Conservation (phyloP, 1,139 yeast genomes). For the Sugiyamaella novakii region DNA sequence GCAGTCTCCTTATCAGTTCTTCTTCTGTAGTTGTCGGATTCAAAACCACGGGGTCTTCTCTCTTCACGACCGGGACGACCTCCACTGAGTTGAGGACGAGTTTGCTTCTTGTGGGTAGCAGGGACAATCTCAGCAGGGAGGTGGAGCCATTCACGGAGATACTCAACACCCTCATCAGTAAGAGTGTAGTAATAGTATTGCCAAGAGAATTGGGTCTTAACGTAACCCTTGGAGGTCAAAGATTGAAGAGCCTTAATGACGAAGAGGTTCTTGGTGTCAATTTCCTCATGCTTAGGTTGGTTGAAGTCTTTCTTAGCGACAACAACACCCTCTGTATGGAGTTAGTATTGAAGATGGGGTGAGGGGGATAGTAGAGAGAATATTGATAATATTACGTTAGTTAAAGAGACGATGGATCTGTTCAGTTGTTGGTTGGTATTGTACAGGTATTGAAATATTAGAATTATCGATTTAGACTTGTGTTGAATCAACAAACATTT, state of each 20-base stretch:
- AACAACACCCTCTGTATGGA: constrained; percentile 85
- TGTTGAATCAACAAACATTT: neutral
- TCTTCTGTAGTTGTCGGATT: constrained; percentile 50
- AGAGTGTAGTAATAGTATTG: constrained; percentile 99
- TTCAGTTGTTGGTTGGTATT: no score
- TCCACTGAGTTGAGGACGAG: constrained; percentile 69
- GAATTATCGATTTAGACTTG: no score
- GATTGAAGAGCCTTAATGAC: constrained; percentile 99
- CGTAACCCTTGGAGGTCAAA: constrained; percentile 97
- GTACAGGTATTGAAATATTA: no score
- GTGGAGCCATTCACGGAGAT: constrained; percentile 97
- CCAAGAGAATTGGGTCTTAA: constrained; percentile 99
- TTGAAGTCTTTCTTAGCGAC: constrained; percentile 99
- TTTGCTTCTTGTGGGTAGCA: constrained; percentile 95
- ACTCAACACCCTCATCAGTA: constrained; percentile 99
- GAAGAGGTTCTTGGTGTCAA: constrained; percentile 95
- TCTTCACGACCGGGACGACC: constrained; percentile 36
- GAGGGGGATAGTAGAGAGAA: neutral
- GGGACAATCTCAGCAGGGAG: constrained; percentile 99
- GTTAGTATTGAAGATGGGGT: constrained; percentile 11
- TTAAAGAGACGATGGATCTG: neutral
- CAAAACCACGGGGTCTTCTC: constrained; percentile 42
- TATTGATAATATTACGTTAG: no score
- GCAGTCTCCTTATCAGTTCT: constrained; percentile 41
- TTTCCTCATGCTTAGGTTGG: constrained; percentile 97